A percentile compares a stretch with the other conserved stretches of the same genome.
Conservation (phyloP, 106 monocot species). For the Apostasia shenzhenica region DNA sequence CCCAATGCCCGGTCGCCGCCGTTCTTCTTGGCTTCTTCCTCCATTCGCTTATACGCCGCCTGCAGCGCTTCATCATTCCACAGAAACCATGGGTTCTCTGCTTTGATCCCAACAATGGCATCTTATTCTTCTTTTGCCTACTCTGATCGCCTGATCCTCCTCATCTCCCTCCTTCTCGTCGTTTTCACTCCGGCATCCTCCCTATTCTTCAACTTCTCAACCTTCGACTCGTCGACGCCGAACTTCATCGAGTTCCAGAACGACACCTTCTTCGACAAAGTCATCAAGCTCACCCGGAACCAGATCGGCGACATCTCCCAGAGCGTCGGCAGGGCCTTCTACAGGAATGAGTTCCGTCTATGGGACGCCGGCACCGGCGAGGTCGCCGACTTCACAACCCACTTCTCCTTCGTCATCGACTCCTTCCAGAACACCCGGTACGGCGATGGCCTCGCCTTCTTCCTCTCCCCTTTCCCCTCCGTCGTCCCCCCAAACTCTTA, state of each 20-base stretch:
- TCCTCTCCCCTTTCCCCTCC: conserved; percentile 43
- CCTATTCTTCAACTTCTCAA: conserved; percentile 40
- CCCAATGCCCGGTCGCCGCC: no score
- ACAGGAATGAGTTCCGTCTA: conserved; percentile 23
- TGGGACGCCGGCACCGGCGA: conserved; percentile 18
- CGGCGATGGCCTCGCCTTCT: conserved; percentile 81
- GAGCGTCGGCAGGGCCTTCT: conserved; percentile 41
- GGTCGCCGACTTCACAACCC: conserved; percentile 38
- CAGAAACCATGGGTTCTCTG: background rate
- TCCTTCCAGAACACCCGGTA: background rate
- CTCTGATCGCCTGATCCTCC: background rate
- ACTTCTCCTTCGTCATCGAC: conserved; percentile 58
- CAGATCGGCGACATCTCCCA: conserved; percentile 13
- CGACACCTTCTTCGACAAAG: conserved; percentile 32
- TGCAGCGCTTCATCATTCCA: no score
- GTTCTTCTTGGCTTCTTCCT: no score
- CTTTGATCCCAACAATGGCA: background rate
- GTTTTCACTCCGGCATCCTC: conserved; percentile 5
- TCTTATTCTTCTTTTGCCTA: background rate
- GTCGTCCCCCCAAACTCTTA: conserved; percentile 23
- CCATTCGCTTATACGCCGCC: no score
- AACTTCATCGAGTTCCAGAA: conserved; percentile 25
- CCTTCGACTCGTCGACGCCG: conserved; percentile 3
- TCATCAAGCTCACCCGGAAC: conserved; percentile 36
- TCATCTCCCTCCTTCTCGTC: conserved; percentile 3